phyloP scores from a whole-genome alignment of 805 yeast genomes.

The Yamadazyma ubonensis region DNA sequence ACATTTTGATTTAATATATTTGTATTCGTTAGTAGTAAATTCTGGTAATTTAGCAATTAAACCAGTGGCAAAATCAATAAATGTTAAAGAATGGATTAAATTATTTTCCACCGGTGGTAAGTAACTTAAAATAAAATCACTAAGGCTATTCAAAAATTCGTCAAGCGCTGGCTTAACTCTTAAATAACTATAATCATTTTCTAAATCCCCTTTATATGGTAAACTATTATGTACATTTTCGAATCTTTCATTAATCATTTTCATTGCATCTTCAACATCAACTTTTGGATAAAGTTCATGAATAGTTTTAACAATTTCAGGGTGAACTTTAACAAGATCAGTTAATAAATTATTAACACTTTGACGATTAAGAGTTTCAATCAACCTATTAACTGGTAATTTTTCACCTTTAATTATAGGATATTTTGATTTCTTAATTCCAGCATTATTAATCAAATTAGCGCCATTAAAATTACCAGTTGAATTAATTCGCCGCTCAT shows the following conservation, averaged over 20 bases:
- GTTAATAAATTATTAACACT: conserved; percentile 53
- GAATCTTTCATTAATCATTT: conserved; percentile 47
- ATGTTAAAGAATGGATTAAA: conserved; percentile 53
- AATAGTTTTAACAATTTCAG: conserved; percentile 57
- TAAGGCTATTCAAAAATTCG: conserved; percentile 67
- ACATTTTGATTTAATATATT: conserved; percentile 51
- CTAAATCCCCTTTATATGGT: conserved; percentile 74
- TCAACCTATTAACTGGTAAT: conserved; percentile 60
- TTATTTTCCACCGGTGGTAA: conserved; percentile 68
- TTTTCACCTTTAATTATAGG: conserved; percentile 54
- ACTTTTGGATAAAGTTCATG: conserved; percentile 56
- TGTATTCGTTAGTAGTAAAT: conserved; percentile 57
- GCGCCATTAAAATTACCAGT: neutral
- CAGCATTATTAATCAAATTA: neutral
- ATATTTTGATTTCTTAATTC: conserved; percentile 33
- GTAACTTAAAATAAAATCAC: conserved; percentile 71
- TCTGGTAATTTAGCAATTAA: conserved; percentile 64
- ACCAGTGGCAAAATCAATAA: conserved; percentile 59
- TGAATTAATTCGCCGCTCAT: conserved; percentile 7
- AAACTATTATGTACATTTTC: conserved; percentile 46
- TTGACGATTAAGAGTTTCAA: conserved; percentile 65
- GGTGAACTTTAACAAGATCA: conserved; percentile 56
- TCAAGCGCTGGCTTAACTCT: conserved; percentile 66
- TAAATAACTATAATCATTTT: conserved; percentile 73
- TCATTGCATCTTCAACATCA: conserved; percentile 50